Evolutionary conservation across 2,329 filamentous ascomycete species (phyloP).

Genomic region (Hypoxylon sp.): DNA sequence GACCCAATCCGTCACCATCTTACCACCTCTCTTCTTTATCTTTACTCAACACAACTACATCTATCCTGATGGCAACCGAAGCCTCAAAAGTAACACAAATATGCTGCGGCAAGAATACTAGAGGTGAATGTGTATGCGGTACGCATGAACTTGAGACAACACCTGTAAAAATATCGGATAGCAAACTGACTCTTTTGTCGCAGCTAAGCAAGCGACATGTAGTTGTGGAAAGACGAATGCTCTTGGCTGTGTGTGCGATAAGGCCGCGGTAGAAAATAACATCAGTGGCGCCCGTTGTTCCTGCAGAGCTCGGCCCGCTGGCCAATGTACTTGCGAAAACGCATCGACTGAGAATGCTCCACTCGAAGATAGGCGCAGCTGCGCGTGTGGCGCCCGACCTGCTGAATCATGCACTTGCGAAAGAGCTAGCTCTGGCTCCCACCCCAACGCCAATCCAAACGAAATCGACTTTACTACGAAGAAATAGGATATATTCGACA

Average conservation of each 20-base stretch:
- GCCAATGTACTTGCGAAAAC: conserved; percentile 84
- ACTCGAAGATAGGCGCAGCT: conserved; percentile 69
- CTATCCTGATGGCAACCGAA: conserved; percentile 50
- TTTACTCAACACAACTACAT: conserved; percentile 13
- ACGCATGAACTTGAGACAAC: conserved; percentile 50
- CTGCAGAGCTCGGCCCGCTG: conserved; percentile 83
- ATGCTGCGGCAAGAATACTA: conserved; percentile 66
- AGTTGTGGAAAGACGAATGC: conserved; percentile 91
- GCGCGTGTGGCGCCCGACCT: conserved; percentile 81
- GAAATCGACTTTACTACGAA: conserved; percentile 92
- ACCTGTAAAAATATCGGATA: conserved; percentile 13
- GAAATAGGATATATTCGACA: conserved; percentile 46
- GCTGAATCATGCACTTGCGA: conserved; percentile 84
- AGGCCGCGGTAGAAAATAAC: conserved; percentile 79
- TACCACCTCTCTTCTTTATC: background rate
- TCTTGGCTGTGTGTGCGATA: conserved; percentile 86
- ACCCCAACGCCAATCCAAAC: conserved; percentile 65
- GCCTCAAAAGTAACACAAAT: conserved; percentile 56
- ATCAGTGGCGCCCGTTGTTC: conserved; percentile 81
- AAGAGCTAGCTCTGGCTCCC: conserved; percentile 70
- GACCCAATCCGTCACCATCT: background rate
- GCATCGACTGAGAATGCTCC: conserved; percentile 76
- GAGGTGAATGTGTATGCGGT: conserved; percentile 68
- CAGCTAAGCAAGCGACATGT: conserved; percentile 77
- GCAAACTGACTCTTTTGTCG: conserved; percentile 18